A percentile compares a stretch with the other conserved stretches of the same genome.
phyloP scores from a whole-genome alignment of 2,329 filamentous ascomycete genomes.

The Penicillium paneum region DNA sequence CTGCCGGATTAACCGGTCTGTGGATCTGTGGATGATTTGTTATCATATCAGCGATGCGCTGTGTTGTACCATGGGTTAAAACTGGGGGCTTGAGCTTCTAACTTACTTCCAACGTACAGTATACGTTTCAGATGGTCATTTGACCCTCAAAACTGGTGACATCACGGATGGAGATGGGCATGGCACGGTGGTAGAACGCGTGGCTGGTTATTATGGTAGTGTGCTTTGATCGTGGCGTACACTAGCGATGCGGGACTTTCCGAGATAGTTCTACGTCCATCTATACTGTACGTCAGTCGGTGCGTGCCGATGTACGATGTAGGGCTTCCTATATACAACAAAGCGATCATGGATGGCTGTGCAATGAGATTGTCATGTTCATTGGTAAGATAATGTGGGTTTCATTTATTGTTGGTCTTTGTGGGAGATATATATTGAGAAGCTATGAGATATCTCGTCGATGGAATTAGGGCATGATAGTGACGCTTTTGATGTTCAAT shows the following conservation, averaged over 20 bases:
- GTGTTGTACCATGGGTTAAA: background rate
- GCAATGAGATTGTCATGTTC: background rate
- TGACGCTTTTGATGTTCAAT: background rate
- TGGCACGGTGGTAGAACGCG: background rate
- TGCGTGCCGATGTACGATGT: background rate
- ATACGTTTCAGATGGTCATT: background rate
- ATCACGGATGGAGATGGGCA: background rate
- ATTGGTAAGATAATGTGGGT: background rate
- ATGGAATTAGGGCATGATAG: background rate
- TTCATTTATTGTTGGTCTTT: background rate
- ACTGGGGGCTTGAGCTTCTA: background rate
- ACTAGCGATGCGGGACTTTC: background rate
- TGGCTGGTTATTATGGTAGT: conserved; percentile 1
- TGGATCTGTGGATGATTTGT: background rate
- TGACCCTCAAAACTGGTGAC: background rate
- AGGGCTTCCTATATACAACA: background rate
- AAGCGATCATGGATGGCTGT: background rate
- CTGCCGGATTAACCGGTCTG: background rate
- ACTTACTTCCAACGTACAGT: background rate
- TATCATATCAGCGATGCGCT: background rate
- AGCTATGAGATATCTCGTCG: background rate
- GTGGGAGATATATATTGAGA: background rate
- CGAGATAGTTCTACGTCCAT: background rate
- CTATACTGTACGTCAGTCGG: background rate
- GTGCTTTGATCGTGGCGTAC: background rate